Evolutionary conservation across 345 rosid genomes (phyloP).

Genomic region (Stellera chamaejasme): DNA sequence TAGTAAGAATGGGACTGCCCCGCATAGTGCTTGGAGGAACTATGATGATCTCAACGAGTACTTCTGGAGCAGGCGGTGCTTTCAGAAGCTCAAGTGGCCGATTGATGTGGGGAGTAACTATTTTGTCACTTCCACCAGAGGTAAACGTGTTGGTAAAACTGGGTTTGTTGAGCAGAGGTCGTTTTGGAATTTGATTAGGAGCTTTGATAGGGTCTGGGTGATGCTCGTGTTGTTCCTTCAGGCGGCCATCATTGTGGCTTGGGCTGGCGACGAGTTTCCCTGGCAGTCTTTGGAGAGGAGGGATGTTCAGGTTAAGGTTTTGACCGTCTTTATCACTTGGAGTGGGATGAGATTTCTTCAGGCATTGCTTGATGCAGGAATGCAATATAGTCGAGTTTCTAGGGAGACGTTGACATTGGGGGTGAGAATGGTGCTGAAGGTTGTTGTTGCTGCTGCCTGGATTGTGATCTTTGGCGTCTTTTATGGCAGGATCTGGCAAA

Average conservation of each 20-base stretch:
- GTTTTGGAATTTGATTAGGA: constrained; percentile 74
- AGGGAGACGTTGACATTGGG: constrained; percentile 67
- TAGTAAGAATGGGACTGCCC: constrained; percentile 88
- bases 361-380: constrained; percentile 63
- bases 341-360: constrained; percentile 75
- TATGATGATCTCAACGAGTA: constrained; percentile 95
- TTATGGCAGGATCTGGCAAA: constrained; percentile 68
- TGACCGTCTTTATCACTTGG: constrained; percentile 81
- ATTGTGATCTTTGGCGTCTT: constrained; percentile 53
- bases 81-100: constrained; percentile 85
- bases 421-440: constrained; percentile 75
- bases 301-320: constrained; percentile 57
- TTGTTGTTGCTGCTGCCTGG: constrained; percentile 61
- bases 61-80: constrained; percentile 89
- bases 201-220: constrained; percentile 90
- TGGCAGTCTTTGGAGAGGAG: constrained; percentile 45
- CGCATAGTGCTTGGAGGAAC: constrained; percentile 88
- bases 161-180: constrained; percentile 97
- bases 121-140: constrained; percentile 45
- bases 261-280: constrained; percentile 47
- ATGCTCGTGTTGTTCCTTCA: constrained; percentile 70
- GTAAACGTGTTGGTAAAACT: constrained; percentile 79
- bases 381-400: constrained; percentile 59
- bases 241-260: constrained; percentile 70
- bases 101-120: constrained; percentile 64